phyloP scores from a whole-genome alignment of 1,139 yeast genomes.

The Saccharomycopsis hybrid region DNA sequence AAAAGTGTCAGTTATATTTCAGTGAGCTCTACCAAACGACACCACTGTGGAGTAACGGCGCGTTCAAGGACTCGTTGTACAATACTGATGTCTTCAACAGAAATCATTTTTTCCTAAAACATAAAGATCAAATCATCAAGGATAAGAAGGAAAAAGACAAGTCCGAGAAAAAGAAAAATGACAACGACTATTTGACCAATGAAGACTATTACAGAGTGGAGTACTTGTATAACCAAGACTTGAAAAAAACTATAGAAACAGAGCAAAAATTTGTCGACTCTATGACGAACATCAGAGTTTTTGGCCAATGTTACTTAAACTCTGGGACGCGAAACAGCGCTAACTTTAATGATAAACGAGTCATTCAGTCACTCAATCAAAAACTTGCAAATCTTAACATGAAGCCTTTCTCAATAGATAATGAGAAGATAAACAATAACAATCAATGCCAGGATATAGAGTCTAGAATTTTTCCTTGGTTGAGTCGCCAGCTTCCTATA shows the following conservation, averaged over 20 bases:
- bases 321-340: not conserved
- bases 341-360: constrained; percentile 4
- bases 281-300: constrained; percentile 17
- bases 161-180: not conserved
- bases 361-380: constrained; percentile 1
- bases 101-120: constrained; percentile 9
- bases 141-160: constrained; percentile 4
- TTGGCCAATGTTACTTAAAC: constrained; percentile 12
- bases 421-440: not conserved
- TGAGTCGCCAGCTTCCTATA: constrained; percentile 33
- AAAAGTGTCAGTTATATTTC: constrained; percentile 19
- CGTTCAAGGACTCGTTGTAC: constrained; percentile 7
- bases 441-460: constrained; percentile 26
- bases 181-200: constrained; percentile 12
- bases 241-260: constrained; percentile 12
- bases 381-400: not conserved
- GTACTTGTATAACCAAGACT: constrained; percentile 8
- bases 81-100: constrained; percentile 15
- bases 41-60: constrained; percentile 17
- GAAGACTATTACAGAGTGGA: constrained; percentile 15
- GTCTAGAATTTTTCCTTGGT: constrained; percentile 38
- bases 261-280: constrained; percentile 18
- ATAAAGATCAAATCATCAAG: constrained; percentile 9
- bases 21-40: constrained; percentile 6
- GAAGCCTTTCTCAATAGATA: not conserved